phyloP scores from a whole-genome alignment of 352 stramenopile species.

The Pythium sukuiense region DNA sequence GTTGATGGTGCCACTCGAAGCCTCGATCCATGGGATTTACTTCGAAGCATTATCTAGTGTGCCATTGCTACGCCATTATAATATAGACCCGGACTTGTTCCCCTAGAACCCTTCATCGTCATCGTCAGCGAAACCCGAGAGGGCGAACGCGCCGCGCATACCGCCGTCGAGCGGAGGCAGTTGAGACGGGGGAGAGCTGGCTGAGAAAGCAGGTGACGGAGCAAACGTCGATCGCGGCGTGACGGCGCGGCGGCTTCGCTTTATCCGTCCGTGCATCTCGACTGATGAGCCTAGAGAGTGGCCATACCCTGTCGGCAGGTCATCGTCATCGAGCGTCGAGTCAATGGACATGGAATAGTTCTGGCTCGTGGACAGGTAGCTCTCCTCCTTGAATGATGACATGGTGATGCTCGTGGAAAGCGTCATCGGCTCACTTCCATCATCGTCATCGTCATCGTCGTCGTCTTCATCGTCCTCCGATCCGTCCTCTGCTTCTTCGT shows the following conservation, averaged over 20 bases:
- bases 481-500: conserved; percentile 48
- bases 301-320: conserved; percentile 14
- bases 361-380: conserved; percentile 47
- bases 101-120: conserved; percentile 59
- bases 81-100: not conserved
- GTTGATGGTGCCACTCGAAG: too few species aligned
- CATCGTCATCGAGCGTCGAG: conserved; percentile 53
- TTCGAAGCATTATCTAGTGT: too few species aligned
- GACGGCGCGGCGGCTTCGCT: conserved; percentile 7
- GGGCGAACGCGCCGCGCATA: conserved; percentile 38
- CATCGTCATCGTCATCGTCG: conserved; percentile 32
- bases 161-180: conserved; percentile 46
- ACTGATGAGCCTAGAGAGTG: conserved; percentile 1
- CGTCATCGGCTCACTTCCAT: conserved; percentile 52
- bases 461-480: conserved; percentile 31
- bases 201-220: conserved; percentile 64
- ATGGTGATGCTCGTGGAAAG: conserved; percentile 54
- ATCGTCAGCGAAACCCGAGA: conserved; percentile 67
- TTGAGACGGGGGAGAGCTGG: conserved; percentile 65
- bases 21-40: too few species aligned
- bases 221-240: conserved; percentile 39
- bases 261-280: conserved; percentile 17
- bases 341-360: conserved; percentile 56
- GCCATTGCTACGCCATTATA: too few species aligned
- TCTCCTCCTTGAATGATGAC: conserved; percentile 44